A percentile compares a stretch with the other conserved stretches of the same genome.
Conservation (phyloP, 495 filamentous ascomycete genomes). For the Usnea hakonensis region DNA sequence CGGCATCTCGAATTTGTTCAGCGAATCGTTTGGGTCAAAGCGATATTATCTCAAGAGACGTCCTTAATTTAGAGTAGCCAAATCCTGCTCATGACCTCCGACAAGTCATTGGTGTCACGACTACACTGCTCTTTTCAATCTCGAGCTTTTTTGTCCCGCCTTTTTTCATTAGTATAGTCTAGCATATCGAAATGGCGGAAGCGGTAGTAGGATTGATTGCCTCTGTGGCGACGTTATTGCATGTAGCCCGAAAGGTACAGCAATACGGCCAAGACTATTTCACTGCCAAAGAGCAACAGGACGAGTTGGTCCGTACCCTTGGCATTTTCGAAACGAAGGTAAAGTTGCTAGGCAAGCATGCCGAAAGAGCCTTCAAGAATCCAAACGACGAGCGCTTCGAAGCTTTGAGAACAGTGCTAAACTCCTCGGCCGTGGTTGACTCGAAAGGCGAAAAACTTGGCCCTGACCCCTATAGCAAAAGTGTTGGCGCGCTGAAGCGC, state of each 20-base stretch:
- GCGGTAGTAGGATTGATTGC: not conserved
- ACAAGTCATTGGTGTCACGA: not conserved
- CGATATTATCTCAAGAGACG: not conserved
- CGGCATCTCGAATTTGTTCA: too few species aligned
- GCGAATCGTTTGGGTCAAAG: too few species aligned
- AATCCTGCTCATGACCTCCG: not conserved
- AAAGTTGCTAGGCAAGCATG: not conserved
- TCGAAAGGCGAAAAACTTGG: not conserved
- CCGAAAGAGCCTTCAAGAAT: not conserved
- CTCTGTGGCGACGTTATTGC: not conserved
- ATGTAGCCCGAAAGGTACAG: slow-evolving; percentile 1
- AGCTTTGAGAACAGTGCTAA: not conserved
- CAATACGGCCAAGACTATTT: slow-evolving; percentile 1
- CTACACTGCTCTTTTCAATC: not conserved
- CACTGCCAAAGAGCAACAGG: not conserved
- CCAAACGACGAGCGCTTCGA: not conserved
- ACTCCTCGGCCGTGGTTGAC: not conserved
- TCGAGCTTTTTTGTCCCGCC: not conserved
- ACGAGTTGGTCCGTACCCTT: not conserved
- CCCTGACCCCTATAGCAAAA: not conserved
- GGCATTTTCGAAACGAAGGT: not conserved
- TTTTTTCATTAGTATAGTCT: not conserved
- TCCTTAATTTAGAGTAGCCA: not conserved
- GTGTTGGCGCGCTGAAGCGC: not conserved
- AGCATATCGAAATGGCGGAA: not conserved